Percentiles rank a stretch among this genome's conserved stretches.
phyloP scores from a whole-genome alignment of 352 stramenopile genomes.

The Globisporangium parvum region DNA sequence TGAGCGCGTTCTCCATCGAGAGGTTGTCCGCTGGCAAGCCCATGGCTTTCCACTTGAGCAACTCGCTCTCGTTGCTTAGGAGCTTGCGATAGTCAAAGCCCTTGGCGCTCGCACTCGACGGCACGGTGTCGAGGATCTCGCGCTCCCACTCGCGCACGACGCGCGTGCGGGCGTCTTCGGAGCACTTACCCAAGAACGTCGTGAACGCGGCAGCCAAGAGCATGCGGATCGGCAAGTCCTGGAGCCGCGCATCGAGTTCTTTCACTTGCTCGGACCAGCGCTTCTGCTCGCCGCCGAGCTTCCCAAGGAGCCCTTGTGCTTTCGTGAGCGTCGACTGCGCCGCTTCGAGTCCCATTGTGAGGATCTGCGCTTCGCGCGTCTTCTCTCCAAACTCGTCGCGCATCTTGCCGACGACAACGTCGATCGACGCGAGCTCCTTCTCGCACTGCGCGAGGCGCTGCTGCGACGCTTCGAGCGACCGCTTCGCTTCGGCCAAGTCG shows the following conservation, averaged over 20 bases:
- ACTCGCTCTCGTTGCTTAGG: conserved; percentile 89
- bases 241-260: conserved; percentile 70
- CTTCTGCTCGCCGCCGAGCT: conserved; percentile 89
- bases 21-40: conserved; percentile 90
- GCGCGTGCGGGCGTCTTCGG: conserved; percentile 76
- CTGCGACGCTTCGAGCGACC: conserved; percentile 81
- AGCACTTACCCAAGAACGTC: conserved; percentile 90
- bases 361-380: conserved; percentile 90
- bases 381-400: conserved; percentile 91
- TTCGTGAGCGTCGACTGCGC: conserved; percentile 90
- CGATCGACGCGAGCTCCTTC: conserved; percentile 89
- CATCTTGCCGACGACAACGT: conserved; percentile 84
- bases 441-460: conserved; percentile 87
- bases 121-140: conserved; percentile 36
- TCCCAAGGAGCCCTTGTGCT: conserved; percentile 84
- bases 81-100: conserved; percentile 84
- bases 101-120: conserved; percentile 17
- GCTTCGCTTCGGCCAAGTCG: conserved; percentile 87
- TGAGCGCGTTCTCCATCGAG: conserved; percentile 92
- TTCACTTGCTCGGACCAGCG: conserved; percentile 90
- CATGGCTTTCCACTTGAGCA: conserved; percentile 92
- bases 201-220: conserved; percentile 90
- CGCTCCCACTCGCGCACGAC: conserved; percentile 81
- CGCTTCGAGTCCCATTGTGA: conserved; percentile 81
- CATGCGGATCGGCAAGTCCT: conserved; percentile 86